These are phyloP conservation scores for Cladosporium colombiae DNA, from an alignment of 2,329 filamentous ascomycete genomes.

Conservation along the genomic window DNA sequence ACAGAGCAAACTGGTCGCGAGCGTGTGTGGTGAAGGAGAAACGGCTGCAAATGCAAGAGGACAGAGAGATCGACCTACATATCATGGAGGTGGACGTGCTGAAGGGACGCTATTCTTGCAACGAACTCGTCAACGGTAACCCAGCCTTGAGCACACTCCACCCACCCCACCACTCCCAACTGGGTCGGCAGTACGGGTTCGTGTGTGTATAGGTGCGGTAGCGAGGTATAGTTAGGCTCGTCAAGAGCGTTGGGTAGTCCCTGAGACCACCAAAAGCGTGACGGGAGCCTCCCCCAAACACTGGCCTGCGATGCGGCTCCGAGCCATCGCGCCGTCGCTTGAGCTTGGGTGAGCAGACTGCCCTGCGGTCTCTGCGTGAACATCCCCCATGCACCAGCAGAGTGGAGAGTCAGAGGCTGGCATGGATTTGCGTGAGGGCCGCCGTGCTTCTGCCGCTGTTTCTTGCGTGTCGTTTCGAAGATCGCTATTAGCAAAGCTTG, in stretches of 20 bases:
- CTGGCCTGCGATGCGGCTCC: background rate
- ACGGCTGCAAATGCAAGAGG: background rate
- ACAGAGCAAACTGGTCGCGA: conserved; percentile 20
- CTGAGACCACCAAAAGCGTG: conserved; percentile 15
- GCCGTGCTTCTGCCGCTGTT: conserved; percentile 4
- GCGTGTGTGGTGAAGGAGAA: conserved; percentile 15
- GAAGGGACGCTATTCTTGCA: background rate
- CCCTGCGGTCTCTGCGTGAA: background rate
- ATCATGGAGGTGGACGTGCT: conserved; percentile 14
- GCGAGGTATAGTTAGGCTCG: background rate
- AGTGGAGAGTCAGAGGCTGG: conserved; percentile 1
- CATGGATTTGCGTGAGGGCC: background rate
- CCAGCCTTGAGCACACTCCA: conserved; percentile 17
- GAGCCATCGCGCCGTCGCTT: background rate
- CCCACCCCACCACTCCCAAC: conserved; percentile 6
- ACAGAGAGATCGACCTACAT: conserved; percentile 17
- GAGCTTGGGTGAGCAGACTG: background rate
- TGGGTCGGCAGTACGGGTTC: background rate
- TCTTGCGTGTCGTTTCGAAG: conserved; percentile 18
- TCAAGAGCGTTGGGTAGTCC: background rate
- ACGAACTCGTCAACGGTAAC: conserved; percentile 18
- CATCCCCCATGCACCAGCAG: background rate
- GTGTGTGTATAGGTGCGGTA: conserved; percentile 1
- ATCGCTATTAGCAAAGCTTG: conserved; percentile 18
- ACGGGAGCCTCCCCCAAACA: conserved; percentile 10